phyloP scores from a whole-genome alignment of 371 early-diverging fungal species.

The Lichtheimia ornata region DNA sequence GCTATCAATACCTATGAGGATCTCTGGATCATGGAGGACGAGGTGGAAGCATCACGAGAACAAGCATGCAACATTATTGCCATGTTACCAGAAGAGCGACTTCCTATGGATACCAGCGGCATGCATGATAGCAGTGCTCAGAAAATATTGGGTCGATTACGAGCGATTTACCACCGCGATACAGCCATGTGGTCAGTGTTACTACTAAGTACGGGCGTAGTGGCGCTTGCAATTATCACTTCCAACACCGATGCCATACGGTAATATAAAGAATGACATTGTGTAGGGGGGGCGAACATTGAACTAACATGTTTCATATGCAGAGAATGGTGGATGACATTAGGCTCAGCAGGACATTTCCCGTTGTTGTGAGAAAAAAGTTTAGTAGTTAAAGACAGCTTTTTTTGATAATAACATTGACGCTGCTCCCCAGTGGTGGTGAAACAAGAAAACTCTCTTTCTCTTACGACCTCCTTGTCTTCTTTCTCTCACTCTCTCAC shows the following conservation, averaged over 20 bases:
- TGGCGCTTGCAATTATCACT: constrained; percentile 5
- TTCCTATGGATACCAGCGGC: neutral
- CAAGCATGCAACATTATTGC: neutral
- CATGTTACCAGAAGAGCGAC: constrained; percentile 5
- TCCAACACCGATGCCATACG: neutral
- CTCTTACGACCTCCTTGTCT: neutral
- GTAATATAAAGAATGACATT: neutral
- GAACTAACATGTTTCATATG: too few relatives aligned
- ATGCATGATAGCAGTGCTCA: neutral
- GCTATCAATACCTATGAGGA: constrained; percentile 32
- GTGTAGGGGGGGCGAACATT: neutral
- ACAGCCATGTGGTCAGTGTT: constrained; percentile 6
- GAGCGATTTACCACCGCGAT: constrained; percentile 1
- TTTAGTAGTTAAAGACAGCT: too few relatives aligned
- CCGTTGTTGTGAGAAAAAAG: too few relatives aligned
- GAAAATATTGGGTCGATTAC: neutral
- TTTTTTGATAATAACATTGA: too few relatives aligned
- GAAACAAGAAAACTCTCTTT: too few relatives aligned
- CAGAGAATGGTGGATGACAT: too few relatives aligned
- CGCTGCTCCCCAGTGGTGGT: too few relatives aligned
- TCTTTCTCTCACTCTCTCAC: neutral
- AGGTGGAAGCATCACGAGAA: neutral
- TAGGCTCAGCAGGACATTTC: too few relatives aligned
- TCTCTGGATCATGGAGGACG: constrained; percentile 34
- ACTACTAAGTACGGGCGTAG: constrained; percentile 6